Percentiles rank a stretch among this genome's conserved stretches.
phyloP scores from a whole-genome alignment of 805 yeast species.

The Metschnikowia peoriensis region DNA sequence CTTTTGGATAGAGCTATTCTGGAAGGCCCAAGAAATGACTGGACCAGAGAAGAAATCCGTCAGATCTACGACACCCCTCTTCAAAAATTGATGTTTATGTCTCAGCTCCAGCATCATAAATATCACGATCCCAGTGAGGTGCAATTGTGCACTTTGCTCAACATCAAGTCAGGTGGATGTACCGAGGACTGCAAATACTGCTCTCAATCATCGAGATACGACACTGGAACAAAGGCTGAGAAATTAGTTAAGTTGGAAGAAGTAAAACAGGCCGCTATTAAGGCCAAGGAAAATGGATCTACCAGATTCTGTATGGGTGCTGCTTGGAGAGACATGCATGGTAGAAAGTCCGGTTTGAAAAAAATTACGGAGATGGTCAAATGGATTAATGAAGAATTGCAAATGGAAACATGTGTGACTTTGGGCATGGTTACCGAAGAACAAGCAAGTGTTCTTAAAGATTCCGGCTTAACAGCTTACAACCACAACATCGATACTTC shows the following conservation, averaged over 20 bases:
- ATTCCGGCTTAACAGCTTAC: slow-evolving; percentile 78
- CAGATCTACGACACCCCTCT: slow-evolving; percentile 66
- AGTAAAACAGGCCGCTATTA: slow-evolving; percentile 62
- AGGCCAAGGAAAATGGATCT: slow-evolving; percentile 67
- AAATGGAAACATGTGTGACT: slow-evolving; percentile 78
- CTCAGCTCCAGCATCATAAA: slow-evolving; percentile 65
- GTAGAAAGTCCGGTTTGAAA: slow-evolving; percentile 65
- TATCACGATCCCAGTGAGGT: slow-evolving; percentile 68
- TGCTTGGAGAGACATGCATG: slow-evolving; percentile 85
- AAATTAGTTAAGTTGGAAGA: slow-evolving; percentile 58
- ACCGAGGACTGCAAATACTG: slow-evolving; percentile 81
- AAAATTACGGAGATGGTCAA: slow-evolving; percentile 64
- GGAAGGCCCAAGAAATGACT: slow-evolving; percentile 27
- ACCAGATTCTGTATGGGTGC: slow-evolving; percentile 85
- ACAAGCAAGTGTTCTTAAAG: slow-evolving; percentile 59
- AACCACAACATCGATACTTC: slow-evolving; percentile 82
- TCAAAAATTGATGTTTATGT: slow-evolving; percentile 54
- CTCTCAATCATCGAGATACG: slow-evolving; percentile 68
- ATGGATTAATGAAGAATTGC: slow-evolving; percentile 55
- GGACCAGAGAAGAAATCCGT: slow-evolving; percentile 62
- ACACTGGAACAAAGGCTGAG: slow-evolving; percentile 71
- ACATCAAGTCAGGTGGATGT: slow-evolving; percentile 79
- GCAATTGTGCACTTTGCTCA: slow-evolving; percentile 72
- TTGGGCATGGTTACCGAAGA: slow-evolving; percentile 70
- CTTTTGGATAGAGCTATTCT: slow-evolving; percentile 9